These are phyloP conservation scores for Astraeus odoratus DNA, from an alignment of 768 basidiomycete species.

Conservation along the genomic window DNA sequence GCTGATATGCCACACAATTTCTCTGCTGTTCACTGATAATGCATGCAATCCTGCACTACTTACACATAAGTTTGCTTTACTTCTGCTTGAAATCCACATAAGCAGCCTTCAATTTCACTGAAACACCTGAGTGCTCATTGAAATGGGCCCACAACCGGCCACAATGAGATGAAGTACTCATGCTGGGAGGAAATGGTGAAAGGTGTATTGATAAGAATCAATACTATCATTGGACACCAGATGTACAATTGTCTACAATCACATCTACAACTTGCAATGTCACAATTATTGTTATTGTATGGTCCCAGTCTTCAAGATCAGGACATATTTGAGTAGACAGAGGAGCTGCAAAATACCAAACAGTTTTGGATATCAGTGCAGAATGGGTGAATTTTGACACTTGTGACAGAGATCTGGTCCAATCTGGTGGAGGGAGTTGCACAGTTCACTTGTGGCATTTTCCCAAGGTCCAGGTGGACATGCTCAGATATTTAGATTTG, in stretches of 20 bases:
- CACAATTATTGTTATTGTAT: too few relatives aligned
- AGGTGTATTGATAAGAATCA: background rate
- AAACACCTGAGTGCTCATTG: background rate
- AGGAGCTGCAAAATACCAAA: too few relatives aligned
- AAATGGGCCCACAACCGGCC: background rate
- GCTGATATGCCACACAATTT: background rate
- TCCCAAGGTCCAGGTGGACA: too few relatives aligned
- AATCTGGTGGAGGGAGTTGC: too few relatives aligned
- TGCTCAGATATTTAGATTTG: too few relatives aligned
- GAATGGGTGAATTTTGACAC: too few relatives aligned
- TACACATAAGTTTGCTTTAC: background rate
- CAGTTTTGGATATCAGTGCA: too few relatives aligned
- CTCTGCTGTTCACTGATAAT: background rate
- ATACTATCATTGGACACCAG: background rate
- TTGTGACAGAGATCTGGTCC: too few relatives aligned
- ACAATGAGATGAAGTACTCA: background rate
- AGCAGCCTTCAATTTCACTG: background rate
- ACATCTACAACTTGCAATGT: too few relatives aligned
- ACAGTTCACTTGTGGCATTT: too few relatives aligned
- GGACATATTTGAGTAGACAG: too few relatives aligned
- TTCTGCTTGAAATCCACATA: slow-evolving; percentile 1
- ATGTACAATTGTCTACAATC: background rate
- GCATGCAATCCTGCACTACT: background rate
- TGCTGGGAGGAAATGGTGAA: background rate
- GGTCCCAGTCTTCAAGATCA: too few relatives aligned